Evolutionary conservation across 2,329 filamentous ascomycete genomes (phyloP), one percentile per base, ranked within the genome.

Genomic region (Colletotrichum ledebouriae): DNA sequence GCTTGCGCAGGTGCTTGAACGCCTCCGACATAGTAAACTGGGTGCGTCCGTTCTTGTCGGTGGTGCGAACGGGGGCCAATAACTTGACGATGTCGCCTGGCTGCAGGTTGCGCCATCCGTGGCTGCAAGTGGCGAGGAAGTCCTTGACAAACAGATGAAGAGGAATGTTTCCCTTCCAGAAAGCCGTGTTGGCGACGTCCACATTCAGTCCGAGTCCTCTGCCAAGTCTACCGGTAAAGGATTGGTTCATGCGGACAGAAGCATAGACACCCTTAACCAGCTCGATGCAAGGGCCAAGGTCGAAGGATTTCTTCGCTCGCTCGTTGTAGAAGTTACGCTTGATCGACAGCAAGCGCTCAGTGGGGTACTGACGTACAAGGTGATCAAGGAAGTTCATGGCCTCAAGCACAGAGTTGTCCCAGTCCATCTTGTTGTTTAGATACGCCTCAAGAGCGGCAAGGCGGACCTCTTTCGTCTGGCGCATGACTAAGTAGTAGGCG

Each of bases 331-430:
- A 97, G 7, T 90, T 93, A 12, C 94, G 89, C 78, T 94, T 95
- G 78, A 98, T 92, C 0, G 89, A 80, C 0, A 90, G 83, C 73
- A 93, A 89, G 2, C 84, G 80, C 73, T 89, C 81, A 0, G 90
- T 90, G 0, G 96, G 94, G n/a, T 82, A 85, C 77, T 97, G 89
- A 4, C 96, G 92, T 63, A 99, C 84, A 7, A 95, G 83, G 75
- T 99, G 96, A 71, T 99, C 96, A 4, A 98, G 83, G 75, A 98
- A 98, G 76, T 92, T 97, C 78, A 98, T 88, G 13, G 92, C 90
- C 75, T 96, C 92, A 7, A 95, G 85, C 20, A 95, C 89, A 20
- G 85, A 81, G 42, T 87, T 88, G 75, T 91, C 87, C 77, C 92
- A 92, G 1, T 83, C 79, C 20, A 85, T 81, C 67, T 86, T 81